Base-by-base conservation (phyloP, 257 asterid genomes). In the Salvia splendens region DNA sequence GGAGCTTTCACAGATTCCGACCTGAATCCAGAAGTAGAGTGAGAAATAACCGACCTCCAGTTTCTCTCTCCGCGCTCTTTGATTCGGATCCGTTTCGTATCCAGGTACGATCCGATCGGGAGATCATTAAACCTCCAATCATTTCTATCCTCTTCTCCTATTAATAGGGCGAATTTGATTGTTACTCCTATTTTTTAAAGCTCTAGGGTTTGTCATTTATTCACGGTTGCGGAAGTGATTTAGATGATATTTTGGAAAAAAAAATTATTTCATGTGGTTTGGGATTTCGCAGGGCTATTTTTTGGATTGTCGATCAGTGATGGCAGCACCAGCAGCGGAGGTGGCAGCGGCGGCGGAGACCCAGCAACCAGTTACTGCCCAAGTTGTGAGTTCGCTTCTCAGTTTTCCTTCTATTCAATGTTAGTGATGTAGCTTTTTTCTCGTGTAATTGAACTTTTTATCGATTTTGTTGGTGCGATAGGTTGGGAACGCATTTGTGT, bases 401-500 rank as follows among this genome's bases (percentile, higher is more conserved):
- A 5, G 6, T 52, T 14, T 1, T 0, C 42, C 11, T 40, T 7
- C 61, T 43, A 8, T 62, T 11, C 24, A 8, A n/a, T 57, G n/a
- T 5, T 58, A 50, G 8, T 49, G 35, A 16, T 54, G n/a, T 62
- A 2, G 8, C 42, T 43, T 14, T 20, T 6, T 28, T 50, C 12
- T 11, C 4, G 12, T 14, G 6, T 16, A 8, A 57, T 46, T 59
- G 58, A 45, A 15, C 8, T 14, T n/a, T 15, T 14, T 15, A 35
- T 49, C 40, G 61, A 45, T 56, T 45, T 63, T 35, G 38, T 52
- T 54, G 50, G 45, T 8, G n/a, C 9, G 72, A 12, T 72, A 93
- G 99, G 96, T 93, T 33, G 99, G 95, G 24, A 84, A 90, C 53
- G 97, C 95, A 1, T 93, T 93, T 49, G 97, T 82, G 68, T 86